Evolutionary conservation across 306 rosid species (phyloP).

Genomic region (Quercus robur): DNA sequence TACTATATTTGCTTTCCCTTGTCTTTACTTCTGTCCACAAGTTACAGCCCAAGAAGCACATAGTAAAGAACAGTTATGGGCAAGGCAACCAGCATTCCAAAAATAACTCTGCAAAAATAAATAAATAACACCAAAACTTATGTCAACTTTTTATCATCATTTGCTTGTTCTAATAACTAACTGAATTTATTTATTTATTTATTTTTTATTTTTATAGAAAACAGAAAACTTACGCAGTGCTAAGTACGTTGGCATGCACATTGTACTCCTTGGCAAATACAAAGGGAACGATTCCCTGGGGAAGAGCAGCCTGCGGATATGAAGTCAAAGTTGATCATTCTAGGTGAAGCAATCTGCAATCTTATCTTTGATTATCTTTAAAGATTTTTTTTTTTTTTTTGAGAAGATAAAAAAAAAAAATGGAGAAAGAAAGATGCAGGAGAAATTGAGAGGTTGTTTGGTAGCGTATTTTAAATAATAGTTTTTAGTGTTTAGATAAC

Average conservation of each 20-base stretch:
- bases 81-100: slow-evolving; percentile 83
- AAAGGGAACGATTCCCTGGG: slow-evolving; percentile 92
- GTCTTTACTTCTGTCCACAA: slow-evolving; percentile 16
- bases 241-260: slow-evolving; percentile 83
- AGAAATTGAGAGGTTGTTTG: too few relatives aligned
- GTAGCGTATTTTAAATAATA: too few relatives aligned
- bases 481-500: too few relatives aligned
- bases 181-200: too few relatives aligned
- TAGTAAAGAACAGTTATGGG: slow-evolving; percentile 83
- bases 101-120: slow-evolving; percentile 64
- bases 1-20: slow-evolving; percentile 1
- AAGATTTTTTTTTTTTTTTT: too few relatives aligned
- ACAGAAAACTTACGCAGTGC: slow-evolving; percentile 70
- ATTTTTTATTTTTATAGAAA: background rate
- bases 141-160: background rate
- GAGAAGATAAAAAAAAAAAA: too few relatives aligned
- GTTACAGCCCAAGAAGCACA: slow-evolving; percentile 65
- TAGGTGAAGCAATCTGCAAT: too few relatives aligned
- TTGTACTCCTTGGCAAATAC: slow-evolving; percentile 93
- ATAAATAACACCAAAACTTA: background rate
- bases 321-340: background rate
- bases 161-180: background rate
- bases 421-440: too few relatives aligned
- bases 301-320: slow-evolving; percentile 76
- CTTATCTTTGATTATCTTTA: too few relatives aligned